Conservation (phyloP, 2,329 filamentous ascomycete species). For the Hypoxylon sp. region DNA sequence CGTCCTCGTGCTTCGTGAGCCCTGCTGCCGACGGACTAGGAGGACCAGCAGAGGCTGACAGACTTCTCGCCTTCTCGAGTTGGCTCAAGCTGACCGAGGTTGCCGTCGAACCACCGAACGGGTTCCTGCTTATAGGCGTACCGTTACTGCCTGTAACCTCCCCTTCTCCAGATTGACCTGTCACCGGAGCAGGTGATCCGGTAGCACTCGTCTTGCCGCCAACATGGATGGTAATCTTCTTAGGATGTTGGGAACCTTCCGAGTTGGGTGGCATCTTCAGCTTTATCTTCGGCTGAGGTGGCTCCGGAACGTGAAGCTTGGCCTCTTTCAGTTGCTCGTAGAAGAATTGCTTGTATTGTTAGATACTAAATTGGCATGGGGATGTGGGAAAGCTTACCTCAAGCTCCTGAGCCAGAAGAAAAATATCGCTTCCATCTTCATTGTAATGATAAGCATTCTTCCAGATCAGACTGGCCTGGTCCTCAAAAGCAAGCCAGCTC, state of each 20-base stretch:
- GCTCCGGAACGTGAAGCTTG: slow-evolving; percentile 79
- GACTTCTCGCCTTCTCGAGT: slow-evolving; percentile 61
- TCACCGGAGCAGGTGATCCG: slow-evolving; percentile 65
- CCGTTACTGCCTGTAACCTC: slow-evolving; percentile 53
- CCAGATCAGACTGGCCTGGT: slow-evolving; percentile 87
- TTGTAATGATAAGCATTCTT: slow-evolving; percentile 91
- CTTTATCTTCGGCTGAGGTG: slow-evolving; percentile 83
- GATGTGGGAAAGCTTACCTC: slow-evolving; percentile 69
- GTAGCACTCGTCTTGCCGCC: slow-evolving; percentile 70
- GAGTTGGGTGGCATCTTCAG: slow-evolving; percentile 74
- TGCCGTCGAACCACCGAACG: slow-evolving; percentile 51
- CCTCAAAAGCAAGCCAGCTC: slow-evolving; percentile 85
- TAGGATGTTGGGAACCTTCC: slow-evolving; percentile 63
- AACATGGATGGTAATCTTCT: slow-evolving; percentile 81
- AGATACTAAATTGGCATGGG: slow-evolving; percentile 35
- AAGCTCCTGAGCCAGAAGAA: slow-evolving; percentile 80
- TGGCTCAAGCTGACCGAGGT: slow-evolving; percentile 50
- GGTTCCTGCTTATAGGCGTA: slow-evolving; percentile 50
- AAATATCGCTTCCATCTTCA: slow-evolving; percentile 90
- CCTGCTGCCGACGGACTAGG: slow-evolving; percentile 61
- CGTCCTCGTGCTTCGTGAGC: slow-evolving; percentile 57
- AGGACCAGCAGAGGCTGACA: slow-evolving; percentile 60
- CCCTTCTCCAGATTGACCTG: slow-evolving; percentile 56
- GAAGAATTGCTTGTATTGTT: slow-evolving; percentile 73
- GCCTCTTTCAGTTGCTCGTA: slow-evolving; percentile 78